phyloP scores from a whole-genome alignment of 352 stramenopile genomes.

The Halophytophthora batemanensis region DNA sequence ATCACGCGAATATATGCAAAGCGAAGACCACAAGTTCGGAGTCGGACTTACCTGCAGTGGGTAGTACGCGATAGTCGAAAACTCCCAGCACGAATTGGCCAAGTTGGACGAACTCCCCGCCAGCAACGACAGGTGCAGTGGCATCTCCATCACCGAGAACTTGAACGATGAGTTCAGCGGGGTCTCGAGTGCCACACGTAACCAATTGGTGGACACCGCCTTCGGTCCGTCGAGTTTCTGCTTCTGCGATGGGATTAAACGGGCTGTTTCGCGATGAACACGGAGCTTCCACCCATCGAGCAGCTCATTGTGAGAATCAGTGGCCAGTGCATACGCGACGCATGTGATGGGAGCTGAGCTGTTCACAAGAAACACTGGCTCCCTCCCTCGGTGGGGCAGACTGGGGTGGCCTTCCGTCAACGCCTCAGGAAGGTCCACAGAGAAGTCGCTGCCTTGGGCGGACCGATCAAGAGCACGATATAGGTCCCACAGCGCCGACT shows the following conservation, averaged over 20 bases:
- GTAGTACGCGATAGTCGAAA: constrained; percentile 72
- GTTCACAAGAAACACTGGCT: constrained; percentile 90
- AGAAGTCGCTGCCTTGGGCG: constrained; percentile 66
- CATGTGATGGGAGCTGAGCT: constrained; percentile 93
- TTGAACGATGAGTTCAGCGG: constrained; percentile 63
- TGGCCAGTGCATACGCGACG: constrained; percentile 94
- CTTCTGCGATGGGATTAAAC: constrained; percentile 22
- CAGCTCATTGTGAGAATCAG: constrained; percentile 83
- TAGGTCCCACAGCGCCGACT: constrained; percentile 63
- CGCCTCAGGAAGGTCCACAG: constrained; percentile 57
- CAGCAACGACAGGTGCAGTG: constrained; percentile 58
- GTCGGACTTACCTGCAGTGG: constrained; percentile 61
- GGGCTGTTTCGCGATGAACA: constrained; percentile 44
- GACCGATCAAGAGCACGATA: constrained; percentile 61
- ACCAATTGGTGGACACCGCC: constrained; percentile 62
- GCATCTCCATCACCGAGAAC: constrained; percentile 48
- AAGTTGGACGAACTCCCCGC: constrained; percentile 28
- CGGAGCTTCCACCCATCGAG: constrained; percentile 59
- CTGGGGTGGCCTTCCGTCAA: constrained; percentile 83
- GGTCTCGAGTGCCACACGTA: constrained; percentile 53
- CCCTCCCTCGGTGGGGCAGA: constrained; percentile 86
- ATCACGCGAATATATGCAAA: not conserved
- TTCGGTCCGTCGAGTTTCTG: constrained; percentile 13
- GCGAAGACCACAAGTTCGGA: constrained; percentile 5
- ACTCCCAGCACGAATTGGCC: constrained; percentile 55